Evolutionary conservation across 2,329 filamentous ascomycete species (phyloP), one percentile per base, ranked within the genome.

Genomic region (Oidium heveae): DNA sequence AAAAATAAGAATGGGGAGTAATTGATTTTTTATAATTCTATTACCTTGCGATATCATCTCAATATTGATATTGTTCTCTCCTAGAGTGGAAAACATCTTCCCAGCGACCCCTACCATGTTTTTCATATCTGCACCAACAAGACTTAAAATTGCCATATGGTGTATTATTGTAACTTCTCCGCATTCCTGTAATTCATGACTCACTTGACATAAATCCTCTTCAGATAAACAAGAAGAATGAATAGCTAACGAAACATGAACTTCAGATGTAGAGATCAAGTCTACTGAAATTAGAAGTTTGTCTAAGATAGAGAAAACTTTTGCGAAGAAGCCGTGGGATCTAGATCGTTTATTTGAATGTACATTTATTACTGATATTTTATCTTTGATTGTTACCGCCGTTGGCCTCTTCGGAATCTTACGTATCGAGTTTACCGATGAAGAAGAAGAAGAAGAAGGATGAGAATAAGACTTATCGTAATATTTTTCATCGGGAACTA

Each of bases 31-130:
- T 33, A 39, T 20, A 53, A 43, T 2, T 41, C 18, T 51, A 53
- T 63, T 73, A 89, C 91, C 91, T 71, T 98, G 91, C 24, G 86
- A 94, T 61, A 98, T 98, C 91, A 98, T 98, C 70, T 98, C 91
- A 61, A 98, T 86, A 66, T 98, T 98, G 65, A 98, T 81, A 62
- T 85, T 84, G 66, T 94, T 84, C 65, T 95, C 85, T 46, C 91
- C 91, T 18, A 98, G 72, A 1, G 88, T 93, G 51, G 84, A 86
- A 68, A 98, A 96, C 84, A 98, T 96, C 61, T 77, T 80, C 32
- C 91, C 91, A 8, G 85, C 85, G 58, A 98, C 86, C 58, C 91
- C 91, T 56, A 85, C 74, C 87, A 96, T 95, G 68, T 94, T 91
- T 72, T 94, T 94, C 81, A 98, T 86, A 68, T 96, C 86, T 57